Percentiles rank a stretch among this genome's conserved stretches.
phyloP scores from a whole-genome alignment of 805 yeast genomes.

The Barnettozyma californica region DNA sequence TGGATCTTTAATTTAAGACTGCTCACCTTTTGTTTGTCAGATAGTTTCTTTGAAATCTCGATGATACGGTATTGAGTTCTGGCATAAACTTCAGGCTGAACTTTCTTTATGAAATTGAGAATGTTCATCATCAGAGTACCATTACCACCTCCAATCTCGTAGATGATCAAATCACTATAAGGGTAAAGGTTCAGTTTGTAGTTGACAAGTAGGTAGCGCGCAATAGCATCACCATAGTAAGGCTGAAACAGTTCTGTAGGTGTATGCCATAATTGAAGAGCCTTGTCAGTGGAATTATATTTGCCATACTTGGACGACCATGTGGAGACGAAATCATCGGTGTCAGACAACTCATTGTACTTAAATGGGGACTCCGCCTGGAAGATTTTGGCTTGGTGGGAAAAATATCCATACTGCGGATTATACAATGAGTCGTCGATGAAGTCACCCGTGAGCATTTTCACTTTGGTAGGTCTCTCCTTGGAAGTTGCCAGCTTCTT shows the following conservation, averaged over 20 bases:
- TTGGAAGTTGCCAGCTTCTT: conserved; percentile 23
- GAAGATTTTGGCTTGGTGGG: conserved; percentile 72
- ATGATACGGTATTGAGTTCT: conserved; percentile 47
- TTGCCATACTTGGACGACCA: conserved; percentile 62
- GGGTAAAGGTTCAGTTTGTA: conserved; percentile 66
- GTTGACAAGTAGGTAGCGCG: conserved; percentile 68
- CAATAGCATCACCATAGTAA: conserved; percentile 79
- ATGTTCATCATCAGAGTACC: conserved; percentile 80
- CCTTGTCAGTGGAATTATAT: conserved; percentile 35
- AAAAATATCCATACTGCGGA: conserved; percentile 77
- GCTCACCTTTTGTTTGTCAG: conserved; percentile 24
- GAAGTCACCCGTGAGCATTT: conserved; percentile 74
- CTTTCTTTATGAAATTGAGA: conserved; percentile 52
- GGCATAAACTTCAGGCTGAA: conserved; percentile 69
- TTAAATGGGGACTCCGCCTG: conserved; percentile 62
- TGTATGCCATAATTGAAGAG: conserved; percentile 77
- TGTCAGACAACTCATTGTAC: conserved; percentile 49
- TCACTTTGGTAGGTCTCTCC: conserved; percentile 52
- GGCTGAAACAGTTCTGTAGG: conserved; percentile 86
- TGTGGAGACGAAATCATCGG: conserved; percentile 61
- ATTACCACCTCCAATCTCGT: conserved; percentile 89
- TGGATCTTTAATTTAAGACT: conserved; percentile 10
- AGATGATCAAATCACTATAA: conserved; percentile 64
- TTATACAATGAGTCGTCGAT: conserved; percentile 83
- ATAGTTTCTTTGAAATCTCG: conserved; percentile 21